A percentile compares a stretch with the other conserved stretches of the same genome.
These are phyloP conservation scores for Sonneratia caseolaris DNA, from an alignment of 345 rosid species.

Conservation along the genomic window DNA sequence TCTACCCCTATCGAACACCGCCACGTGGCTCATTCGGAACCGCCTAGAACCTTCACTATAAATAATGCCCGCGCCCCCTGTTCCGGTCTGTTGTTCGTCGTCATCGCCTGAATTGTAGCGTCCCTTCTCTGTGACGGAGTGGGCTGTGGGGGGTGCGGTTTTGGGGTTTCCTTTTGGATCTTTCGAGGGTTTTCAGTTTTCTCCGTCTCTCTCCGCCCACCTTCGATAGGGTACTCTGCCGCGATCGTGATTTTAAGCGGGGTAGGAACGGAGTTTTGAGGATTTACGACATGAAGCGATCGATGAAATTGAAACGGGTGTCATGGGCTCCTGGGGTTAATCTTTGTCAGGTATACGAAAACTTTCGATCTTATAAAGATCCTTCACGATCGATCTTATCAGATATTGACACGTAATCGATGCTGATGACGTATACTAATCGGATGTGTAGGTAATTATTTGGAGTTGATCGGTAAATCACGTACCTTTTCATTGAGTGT, in stretches of 20 bases:
- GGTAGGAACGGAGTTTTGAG: neutral
- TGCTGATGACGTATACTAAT: neutral
- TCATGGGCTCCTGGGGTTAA: constrained; percentile 47
- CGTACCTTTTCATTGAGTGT: neutral
- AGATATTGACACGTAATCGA: too few species aligned
- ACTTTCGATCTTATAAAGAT: neutral
- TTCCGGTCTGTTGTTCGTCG: too few species aligned
- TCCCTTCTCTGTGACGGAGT: too few species aligned
- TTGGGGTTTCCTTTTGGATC: too few species aligned
- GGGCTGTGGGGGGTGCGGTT: too few species aligned
- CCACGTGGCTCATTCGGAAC: too few species aligned
- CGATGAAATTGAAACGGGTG: constrained; percentile 43
- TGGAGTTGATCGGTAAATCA: neutral
- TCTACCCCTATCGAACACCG: too few species aligned
- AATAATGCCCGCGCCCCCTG: too few species aligned
- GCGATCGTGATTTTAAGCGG: neutral
- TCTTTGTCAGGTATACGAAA: constrained; percentile 44
- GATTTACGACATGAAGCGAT: neutral
- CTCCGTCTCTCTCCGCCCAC: too few species aligned
- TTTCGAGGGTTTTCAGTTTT: too few species aligned
- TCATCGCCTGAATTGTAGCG: too few species aligned
- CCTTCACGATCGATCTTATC: neutral
- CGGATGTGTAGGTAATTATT: neutral
- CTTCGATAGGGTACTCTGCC: neutral
- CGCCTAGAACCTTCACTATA: too few species aligned